Conservation (phyloP, 345 rosid genomes). For the Eucalyptus guilfoylei region DNA sequence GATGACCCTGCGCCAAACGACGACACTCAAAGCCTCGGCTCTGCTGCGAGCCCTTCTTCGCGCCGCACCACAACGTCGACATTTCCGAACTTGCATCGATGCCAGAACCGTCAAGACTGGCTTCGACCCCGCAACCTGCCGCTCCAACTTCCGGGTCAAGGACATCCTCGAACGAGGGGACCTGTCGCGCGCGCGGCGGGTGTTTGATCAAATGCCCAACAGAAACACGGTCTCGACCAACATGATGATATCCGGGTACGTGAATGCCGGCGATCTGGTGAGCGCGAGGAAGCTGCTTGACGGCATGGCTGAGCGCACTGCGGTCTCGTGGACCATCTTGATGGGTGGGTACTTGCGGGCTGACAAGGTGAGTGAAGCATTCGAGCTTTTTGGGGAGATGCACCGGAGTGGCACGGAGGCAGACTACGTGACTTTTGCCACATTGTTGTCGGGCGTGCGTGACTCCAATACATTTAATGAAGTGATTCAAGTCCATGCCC, state of each 20-base stretch:
- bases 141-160: conserved; percentile 40
- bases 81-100: conserved; percentile 14
- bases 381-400: conserved; percentile 49
- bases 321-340: conserved; percentile 80
- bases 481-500: conserved; percentile 49
- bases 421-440: conserved; percentile 63
- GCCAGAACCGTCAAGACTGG: conserved; percentile 77
- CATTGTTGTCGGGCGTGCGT: conserved; percentile 54
- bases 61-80: background rate
- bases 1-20: background rate
- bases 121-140: conserved; percentile 51
- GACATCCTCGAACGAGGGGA: conserved; percentile 20
- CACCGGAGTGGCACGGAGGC: conserved; percentile 22
- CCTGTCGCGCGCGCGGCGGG: conserved; percentile 38
- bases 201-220: conserved; percentile 72
- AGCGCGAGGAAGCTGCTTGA: conserved; percentile 49
- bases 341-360: conserved; percentile 51
- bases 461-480: conserved; percentile 7
- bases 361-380: conserved; percentile 35
- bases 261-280: conserved; percentile 35
- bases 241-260: conserved; percentile 56
- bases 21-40: background rate
- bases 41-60: background rate
- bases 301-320: conserved; percentile 35
- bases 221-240: conserved; percentile 56